Evolutionary conservation across 148 eudicot genomes (phyloP), one percentile per base, ranked within the genome.

Genomic region (Fagopyrum tataricum): DNA sequence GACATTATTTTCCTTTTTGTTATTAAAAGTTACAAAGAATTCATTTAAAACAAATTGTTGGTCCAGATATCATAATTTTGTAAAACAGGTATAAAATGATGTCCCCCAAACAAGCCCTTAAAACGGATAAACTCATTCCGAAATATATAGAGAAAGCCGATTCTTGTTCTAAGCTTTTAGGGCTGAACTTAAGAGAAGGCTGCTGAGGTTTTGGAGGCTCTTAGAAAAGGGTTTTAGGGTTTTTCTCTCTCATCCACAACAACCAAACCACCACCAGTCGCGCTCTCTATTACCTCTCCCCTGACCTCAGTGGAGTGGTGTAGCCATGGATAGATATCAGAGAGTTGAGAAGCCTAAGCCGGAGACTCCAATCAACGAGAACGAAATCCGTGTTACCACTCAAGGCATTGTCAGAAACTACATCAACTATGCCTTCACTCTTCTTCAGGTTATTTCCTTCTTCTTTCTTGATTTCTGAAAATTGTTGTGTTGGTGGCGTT

Each of bases 381-480:
- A 84, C n/a, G 87, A 84, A 76, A 79, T 84, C 62, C 87, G 87
- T 2, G 72, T 84, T 49, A 84, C 84, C 48, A 77, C 84, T 76
- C 87, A 84, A 55, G 87, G 87, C 13, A 76, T 81, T 37, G 72
- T 84, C 41, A 77, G 87, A 11, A 84, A 81, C 51, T 81, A 84
- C 72, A 84, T 84, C 78, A 81, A 72, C 72, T 84, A 84, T 72
- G 84, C 87, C 67, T 71, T 79, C 39, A 75, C 75, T 76, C 87
- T 76, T 59, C 79, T 75, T 68, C 80, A 71, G 78, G 79, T 82
- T 2, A 17, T 17, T 41, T 68, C 41, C 5, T n/a, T 68, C 40
- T 24, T 61, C 67, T 61, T 24, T 14, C 44, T 12, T 55, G n/a
- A 5, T 21, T 21, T 58, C 9, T 12, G 37, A 6, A 10, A 8